Conservation (phyloP, 345 rosid genomes). For the Gossypium rotundifolium region DNA sequence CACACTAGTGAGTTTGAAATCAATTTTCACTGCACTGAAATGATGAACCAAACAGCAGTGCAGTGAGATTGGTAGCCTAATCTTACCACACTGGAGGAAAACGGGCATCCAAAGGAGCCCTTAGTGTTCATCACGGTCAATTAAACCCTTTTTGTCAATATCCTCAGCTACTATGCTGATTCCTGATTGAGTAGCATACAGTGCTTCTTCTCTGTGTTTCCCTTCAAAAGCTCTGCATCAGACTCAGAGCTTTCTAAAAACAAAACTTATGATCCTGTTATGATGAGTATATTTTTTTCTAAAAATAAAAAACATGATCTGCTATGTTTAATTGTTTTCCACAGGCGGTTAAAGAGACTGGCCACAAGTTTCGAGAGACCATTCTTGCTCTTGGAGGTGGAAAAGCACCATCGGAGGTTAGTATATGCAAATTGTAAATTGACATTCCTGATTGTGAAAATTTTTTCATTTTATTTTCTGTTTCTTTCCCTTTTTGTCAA, state of each 20-base stretch:
- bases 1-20: too few relatives aligned
- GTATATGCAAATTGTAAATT: background rate
- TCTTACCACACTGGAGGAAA: too few relatives aligned
- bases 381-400: constrained; percentile 94
- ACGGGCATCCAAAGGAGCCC: too few relatives aligned
- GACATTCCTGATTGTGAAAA: background rate
- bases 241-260: background rate
- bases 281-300: background rate
- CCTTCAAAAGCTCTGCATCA: background rate
- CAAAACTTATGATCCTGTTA: background rate
- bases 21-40: too few relatives aligned
- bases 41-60: too few relatives aligned
- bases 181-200: too few relatives aligned
- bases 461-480: background rate
- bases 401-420: constrained; percentile 73
- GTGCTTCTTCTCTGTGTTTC: too few relatives aligned
- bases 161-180: too few relatives aligned
- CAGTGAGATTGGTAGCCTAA: too few relatives aligned
- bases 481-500: background rate
- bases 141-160: too few relatives aligned
- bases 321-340: constrained; percentile 9
- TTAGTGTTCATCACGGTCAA: background rate
- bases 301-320: background rate
- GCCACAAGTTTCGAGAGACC: constrained; percentile 70
- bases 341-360: constrained; percentile 85